Base-by-base conservation (phyloP, 441 rosid species). In the Adansonia grandidieri region DNA sequence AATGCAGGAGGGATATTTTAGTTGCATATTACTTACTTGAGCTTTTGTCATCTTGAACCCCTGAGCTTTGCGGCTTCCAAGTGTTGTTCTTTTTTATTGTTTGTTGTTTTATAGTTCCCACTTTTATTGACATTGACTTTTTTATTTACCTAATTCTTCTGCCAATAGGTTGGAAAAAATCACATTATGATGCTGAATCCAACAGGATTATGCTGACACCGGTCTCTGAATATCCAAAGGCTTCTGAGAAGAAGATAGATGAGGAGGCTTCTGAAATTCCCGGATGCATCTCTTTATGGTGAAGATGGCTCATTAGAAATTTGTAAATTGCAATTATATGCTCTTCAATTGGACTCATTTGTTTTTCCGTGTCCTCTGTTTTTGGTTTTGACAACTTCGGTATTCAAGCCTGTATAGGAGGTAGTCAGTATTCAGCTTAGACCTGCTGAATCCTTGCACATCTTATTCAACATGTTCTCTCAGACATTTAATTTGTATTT, bases 241-340 rank as follows among this genome's bases (percentile, higher is more conserved):
- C 78, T 82, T 80, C 80, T 6, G 87, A 86, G 79, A 87, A 89
- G 77, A 85, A 79, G 79, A 83, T 58, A 24, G 88, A 84, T 48
- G 83, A 82, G 50, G 89, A 88, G 0, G 87, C 65, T 76, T 82
- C 85, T 50, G 83, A 73, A 20, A 75, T 61, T 60, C 85, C 89
- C 4, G 73, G 91, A 90, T 78, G 78, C 88, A 68, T 82, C 89
- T 76, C 88, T 86, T 75, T 94, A 89, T 68, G 78, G 81, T 32
- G 92, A 87, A 87, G 98, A 94, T 83, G 97, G 97, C 44, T 90
- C 97, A 66, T 84, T 94, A 70, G 91, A 88, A 96, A 98, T 92
- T 82, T 70, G 78, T 45, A 22, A 42, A 69, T 24, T 77, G 68
- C 24, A 66, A 68, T 28, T 40, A 67, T 44, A 14, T 15, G 22